Evolutionary conservation across 2,329 filamentous ascomycete genomes (phyloP).

Genomic region (Pestalotiopsis sp.): DNA sequence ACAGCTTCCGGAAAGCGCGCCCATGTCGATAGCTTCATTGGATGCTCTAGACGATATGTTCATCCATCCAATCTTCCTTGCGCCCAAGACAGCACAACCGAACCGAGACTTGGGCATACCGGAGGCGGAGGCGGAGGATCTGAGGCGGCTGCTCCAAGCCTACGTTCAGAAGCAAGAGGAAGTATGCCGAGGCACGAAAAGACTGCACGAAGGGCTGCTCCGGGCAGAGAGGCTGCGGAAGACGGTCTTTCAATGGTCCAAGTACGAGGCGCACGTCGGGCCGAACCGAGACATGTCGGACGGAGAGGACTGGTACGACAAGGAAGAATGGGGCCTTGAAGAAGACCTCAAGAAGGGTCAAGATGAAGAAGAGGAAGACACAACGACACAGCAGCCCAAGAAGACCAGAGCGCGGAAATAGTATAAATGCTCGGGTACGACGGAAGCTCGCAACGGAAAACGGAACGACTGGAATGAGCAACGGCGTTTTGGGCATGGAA

Average conservation of each 20-base stretch:
- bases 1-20: conserved; percentile 22
- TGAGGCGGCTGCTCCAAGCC: conserved; percentile 69
- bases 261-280: conserved; percentile 73
- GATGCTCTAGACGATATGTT: conserved; percentile 50
- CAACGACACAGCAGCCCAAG: conserved; percentile 52
- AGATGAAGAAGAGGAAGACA: conserved; percentile 79
- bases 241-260: conserved; percentile 72
- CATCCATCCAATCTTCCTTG: conserved; percentile 74
- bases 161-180: conserved; percentile 88
- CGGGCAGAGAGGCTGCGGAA: conserved; percentile 71
- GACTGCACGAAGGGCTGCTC: conserved; percentile 69
- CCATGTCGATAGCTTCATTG: conserved; percentile 32
- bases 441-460: background rate
- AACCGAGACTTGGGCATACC: conserved; percentile 74
- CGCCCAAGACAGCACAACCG: conserved; percentile 60
- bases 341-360: conserved; percentile 79
- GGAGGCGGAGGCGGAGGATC: conserved; percentile 73
- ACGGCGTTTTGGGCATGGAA: background rate
- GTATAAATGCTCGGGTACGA: background rate
- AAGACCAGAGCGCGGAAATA: conserved; percentile 60
- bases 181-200: conserved; percentile 68
- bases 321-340: conserved; percentile 73
- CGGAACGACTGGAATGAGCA: conserved; percentile 5
- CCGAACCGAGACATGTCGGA: conserved; percentile 75
- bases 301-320: conserved; percentile 87